Base-by-base conservation (phyloP, 1,284 basidiomycete genomes). In the Irpex lacteus region DNA sequence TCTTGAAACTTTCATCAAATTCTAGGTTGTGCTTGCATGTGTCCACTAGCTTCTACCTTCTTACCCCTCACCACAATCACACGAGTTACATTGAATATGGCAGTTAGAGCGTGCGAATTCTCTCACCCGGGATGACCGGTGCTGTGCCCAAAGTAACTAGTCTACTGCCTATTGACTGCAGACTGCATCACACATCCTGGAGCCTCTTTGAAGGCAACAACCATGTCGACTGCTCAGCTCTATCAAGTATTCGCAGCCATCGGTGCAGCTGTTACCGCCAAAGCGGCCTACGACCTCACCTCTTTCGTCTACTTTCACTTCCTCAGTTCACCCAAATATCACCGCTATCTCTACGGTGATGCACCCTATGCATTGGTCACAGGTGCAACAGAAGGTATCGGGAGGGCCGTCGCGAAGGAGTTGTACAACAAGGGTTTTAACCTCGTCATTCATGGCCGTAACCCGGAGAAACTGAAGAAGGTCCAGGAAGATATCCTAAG, bases 351-450 rank as follows among this genome's bases (percentile, higher is more conserved):
- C 9, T 72, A 73, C 50, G 70, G 72, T 6, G 21, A 56, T 1
- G 63, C 66, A 11, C 66, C 74, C 0, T 74, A 72, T 63, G 74
- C 73, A 1, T 59, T 75, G 54, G 64, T 75, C 47, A 75, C 74
- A 0, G 74, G 73, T 1, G 73, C 74, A 3, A 69, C 73, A 19
- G 74, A 75, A 60, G 74, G 74, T n/a, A 75, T 75, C 9, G 74
- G 74, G 21, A 73, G 71, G 59, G 69, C 67, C 3, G 53, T 68
- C 5, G 72, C 73, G 4, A 65, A 65, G 4, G 72, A 74, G 68
- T 69, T 75, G n/a, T 72, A 73, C 60, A 63, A 63, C 21, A 67
- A 66, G 37, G 72, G 73, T 13, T 75, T 75, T 70, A 75, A 71
- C 56, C 64, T 75, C 49, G 70, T 75, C 60, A 59, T 75, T n/a